Conservation (phyloP, 176 grass and related monocot genomes). For the Oryza longistaminata region DNA sequence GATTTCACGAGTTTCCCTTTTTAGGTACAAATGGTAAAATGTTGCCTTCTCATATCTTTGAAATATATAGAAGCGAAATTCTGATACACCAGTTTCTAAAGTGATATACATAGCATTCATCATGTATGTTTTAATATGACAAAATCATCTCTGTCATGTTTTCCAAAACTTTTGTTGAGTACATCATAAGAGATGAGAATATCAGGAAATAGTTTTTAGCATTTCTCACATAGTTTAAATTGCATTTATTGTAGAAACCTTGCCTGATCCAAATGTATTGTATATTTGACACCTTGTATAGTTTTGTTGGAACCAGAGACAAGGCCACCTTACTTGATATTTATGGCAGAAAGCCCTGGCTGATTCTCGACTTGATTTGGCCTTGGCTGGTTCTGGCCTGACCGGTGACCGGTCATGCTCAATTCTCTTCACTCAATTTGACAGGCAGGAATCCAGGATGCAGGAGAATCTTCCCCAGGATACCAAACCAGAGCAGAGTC, state of each 20-base stretch:
- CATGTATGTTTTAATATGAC: not conserved
- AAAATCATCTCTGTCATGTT: too few relatives aligned
- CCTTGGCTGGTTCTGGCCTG: not conserved
- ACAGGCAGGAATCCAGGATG: not conserved
- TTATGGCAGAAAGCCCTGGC: not conserved
- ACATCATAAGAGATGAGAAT: too few relatives aligned
- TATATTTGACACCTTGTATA: not conserved
- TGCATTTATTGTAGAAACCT: not conserved
- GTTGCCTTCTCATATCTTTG: not conserved
- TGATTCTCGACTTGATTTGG: not conserved
- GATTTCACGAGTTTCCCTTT: constrained; percentile 10
- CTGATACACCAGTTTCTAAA: not conserved
- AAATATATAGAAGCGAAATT: not conserved
- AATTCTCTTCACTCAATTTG: constrained; percentile 19
- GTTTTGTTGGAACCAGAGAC: constrained; percentile 23
- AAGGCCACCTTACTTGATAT: not conserved
- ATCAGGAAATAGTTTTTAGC: too few relatives aligned
- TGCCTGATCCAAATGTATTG: not conserved
- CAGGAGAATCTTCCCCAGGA: not conserved
- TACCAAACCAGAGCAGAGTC: not conserved
- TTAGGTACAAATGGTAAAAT: constrained; percentile 8
- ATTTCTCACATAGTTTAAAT: constrained; percentile 1
- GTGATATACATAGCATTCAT: constrained; percentile 1
- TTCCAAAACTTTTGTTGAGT: too few relatives aligned
- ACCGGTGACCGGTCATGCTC: constrained; percentile 20